These are phyloP conservation scores for Lactifluus subvellereus DNA, from an alignment of 768 basidiomycete genomes.

Conservation along the genomic window DNA sequence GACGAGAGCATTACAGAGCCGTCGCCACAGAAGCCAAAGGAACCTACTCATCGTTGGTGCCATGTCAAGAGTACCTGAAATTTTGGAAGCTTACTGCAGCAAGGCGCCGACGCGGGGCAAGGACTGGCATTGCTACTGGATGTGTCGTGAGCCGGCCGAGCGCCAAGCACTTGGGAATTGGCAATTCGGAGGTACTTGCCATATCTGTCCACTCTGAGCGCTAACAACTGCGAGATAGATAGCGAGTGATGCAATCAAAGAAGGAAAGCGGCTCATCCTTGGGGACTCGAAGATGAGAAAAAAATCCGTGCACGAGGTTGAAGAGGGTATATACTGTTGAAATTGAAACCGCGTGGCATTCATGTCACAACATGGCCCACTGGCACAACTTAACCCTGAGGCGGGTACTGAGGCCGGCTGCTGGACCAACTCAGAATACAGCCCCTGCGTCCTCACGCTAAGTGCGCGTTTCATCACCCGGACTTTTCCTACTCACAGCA, in stretches of 20 bases:
- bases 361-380: neutral
- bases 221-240: slow-evolving; percentile 17
- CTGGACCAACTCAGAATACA: neutral
- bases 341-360: neutral
- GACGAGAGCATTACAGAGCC: slow-evolving; percentile 32
- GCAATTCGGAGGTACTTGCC: slow-evolving; percentile 17
- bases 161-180: neutral
- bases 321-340: neutral
- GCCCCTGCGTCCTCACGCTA: neutral
- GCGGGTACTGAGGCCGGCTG: neutral
- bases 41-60: slow-evolving; percentile 31
- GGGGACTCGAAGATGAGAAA: neutral
- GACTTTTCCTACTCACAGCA: neutral
- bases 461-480: neutral
- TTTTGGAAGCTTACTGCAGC: slow-evolving; percentile 38
- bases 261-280: slow-evolving; percentile 1
- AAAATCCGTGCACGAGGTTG: neutral
- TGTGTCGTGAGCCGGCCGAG: neutral
- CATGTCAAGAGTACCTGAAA: neutral
- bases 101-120: slow-evolving; percentile 37
- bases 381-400: neutral
- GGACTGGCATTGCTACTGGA: slow-evolving; percentile 35
- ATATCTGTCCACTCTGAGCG: slow-evolving; percentile 26
- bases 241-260: slow-evolving; percentile 4
- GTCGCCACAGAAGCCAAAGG: slow-evolving; percentile 50